Evolutionary conservation across 164 flowering plant genomes (phyloP), one percentile per base, ranked within the genome.

Genomic region (Malania oleifera): DNA sequence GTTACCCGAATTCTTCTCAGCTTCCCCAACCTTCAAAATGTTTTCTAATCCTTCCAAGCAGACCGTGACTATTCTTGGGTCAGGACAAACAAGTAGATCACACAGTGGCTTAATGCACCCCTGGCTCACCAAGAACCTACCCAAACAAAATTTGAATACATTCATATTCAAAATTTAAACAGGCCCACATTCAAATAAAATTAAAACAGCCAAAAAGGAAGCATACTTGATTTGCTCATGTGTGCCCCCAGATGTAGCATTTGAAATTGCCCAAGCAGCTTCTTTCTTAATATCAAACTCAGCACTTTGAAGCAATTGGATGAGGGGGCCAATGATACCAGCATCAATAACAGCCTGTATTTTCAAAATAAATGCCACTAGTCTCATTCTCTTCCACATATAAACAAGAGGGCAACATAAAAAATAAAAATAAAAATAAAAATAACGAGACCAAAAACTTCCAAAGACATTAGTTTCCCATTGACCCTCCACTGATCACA

Each of bases 41-140:
- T 85, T 85, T 64, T 85, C 91, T n/a, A 85, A 80, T 20, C 87
- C 87, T 69, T 85, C 87, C 63, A 85, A 59, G 64, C 84, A 80
- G 23, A 85, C 84, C 0, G 84, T 82, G 37, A 80, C 80, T 59
- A 85, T 79, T 51, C 85, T 74, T 45, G 91, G 81, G 48, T 85
- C 91, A 20, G 87, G 87, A 58, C 91, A 82, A 39, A 63, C 66
- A 1, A 85, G 73, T 24, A 85, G 86, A 68, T 82, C 85, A 63
- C 87, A 82, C 49, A 85, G 28, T 28, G 91, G 87, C 70, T 74
- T 79, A 39, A 85, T 79, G 25, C 87, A 82, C 18, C 85, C 85
- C 61, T 77, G 74, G 55, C 58, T 61, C 62, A 82, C 87, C 69
- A 85, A 57, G 47, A 65, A 79, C 74, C 85, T 80, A 49, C 10